These are phyloP conservation scores for Fennellomyces sp. DNA, from an alignment of 371 early-diverging fungal species.

Conservation along the genomic window DNA sequence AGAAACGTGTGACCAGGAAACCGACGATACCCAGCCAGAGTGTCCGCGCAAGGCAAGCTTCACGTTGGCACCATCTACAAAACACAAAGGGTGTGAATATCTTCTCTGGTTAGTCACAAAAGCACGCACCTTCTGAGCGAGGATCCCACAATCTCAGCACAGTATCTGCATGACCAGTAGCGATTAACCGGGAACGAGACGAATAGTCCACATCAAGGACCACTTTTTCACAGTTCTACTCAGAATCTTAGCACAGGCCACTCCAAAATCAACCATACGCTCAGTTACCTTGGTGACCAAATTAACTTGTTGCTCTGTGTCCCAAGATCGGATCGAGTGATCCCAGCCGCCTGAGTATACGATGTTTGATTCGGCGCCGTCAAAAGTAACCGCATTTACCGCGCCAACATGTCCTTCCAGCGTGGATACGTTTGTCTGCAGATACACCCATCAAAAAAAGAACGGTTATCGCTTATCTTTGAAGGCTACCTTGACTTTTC, in stretches of 20 bases:
- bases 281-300: conserved; percentile 75
- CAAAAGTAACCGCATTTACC: conserved; percentile 75
- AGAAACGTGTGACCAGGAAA: conserved; percentile 86
- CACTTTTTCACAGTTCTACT: conserved; percentile 86
- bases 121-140: conserved; percentile 63
- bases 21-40: conserved; percentile 79
- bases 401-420: conserved; percentile 84
- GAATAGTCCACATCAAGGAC: conserved; percentile 80
- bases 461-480: background rate
- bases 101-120: background rate
- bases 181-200: conserved; percentile 66
- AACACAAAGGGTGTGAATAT: background rate
- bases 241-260: conserved; percentile 61
- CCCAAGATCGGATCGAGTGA: conserved; percentile 92
- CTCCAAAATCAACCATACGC: conserved; percentile 54
- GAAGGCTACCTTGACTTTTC: conserved; percentile 48
- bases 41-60: conserved; percentile 82
- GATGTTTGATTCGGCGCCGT: conserved; percentile 48
- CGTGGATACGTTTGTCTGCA: conserved; percentile 44
- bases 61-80: conserved; percentile 69
- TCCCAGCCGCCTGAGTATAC: conserved; percentile 93
- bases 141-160: conserved; percentile 90
- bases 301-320: conserved; percentile 76
- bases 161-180: conserved; percentile 88
- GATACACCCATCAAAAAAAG: background rate